phyloP scores from a whole-genome alignment of 192 early-diverging fungal genomes.

The Piromyces sp. region DNA sequence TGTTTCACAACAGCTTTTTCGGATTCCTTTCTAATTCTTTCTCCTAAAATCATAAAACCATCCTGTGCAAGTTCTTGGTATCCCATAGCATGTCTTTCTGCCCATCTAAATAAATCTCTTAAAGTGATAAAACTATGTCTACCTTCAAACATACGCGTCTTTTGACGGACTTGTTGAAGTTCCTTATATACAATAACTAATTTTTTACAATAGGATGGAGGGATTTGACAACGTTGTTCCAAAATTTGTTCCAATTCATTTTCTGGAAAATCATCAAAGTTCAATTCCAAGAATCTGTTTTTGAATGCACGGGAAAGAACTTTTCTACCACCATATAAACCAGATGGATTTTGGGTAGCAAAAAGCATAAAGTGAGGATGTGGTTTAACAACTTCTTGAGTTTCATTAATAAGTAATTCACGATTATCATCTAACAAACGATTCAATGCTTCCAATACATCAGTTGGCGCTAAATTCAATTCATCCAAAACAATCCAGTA shows the following conservation, averaged over 20 bases:
- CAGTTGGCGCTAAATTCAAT: constrained; percentile 93
- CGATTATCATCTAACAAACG: constrained; percentile 93
- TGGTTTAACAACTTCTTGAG: constrained; percentile 78
- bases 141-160: constrained; percentile 82
- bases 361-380: constrained; percentile 94
- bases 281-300: constrained; percentile 90
- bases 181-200: constrained; percentile 72
- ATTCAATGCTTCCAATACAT: constrained; percentile 95
- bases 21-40: constrained; percentile 63
- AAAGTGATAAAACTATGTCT: constrained; percentile 86
- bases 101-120: constrained; percentile 96
- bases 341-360: constrained; percentile 98
- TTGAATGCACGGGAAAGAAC: constrained; percentile 88
- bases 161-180: constrained; percentile 39
- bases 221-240: constrained; percentile 59
- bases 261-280: constrained; percentile 93
- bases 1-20: constrained; percentile 65
- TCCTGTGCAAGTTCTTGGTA: constrained; percentile 80
- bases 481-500: constrained; percentile 98
- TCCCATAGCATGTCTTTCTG: constrained; percentile 53
- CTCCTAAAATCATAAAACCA: constrained; percentile 87
- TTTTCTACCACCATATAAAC: constrained; percentile 91
- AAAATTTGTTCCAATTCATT: constrained; percentile 81
- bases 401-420: constrained; percentile 90
- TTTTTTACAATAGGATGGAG: constrained; percentile 70